phyloP scores from a whole-genome alignment of 108 stramenopile genomes.

The Asterionellopsis glacialis region DNA sequence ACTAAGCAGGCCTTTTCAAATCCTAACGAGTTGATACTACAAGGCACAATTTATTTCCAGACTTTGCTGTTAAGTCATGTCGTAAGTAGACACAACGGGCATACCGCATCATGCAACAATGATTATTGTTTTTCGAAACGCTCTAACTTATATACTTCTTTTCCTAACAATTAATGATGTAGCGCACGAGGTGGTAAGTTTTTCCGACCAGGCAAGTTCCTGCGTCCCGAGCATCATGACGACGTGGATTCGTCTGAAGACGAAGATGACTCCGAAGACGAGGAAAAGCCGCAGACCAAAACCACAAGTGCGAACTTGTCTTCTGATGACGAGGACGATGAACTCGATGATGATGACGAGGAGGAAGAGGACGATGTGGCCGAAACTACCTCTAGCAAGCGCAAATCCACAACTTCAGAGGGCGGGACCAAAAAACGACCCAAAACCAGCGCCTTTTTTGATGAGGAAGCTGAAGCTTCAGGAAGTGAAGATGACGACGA shows the following conservation, averaged over 20 bases:
- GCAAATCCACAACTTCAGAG: slow-evolving; percentile 2
- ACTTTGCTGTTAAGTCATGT: too few species aligned
- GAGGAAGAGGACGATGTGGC: slow-evolving; percentile 49
- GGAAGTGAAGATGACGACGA: slow-evolving; percentile 76
- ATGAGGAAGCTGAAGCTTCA: slow-evolving; percentile 85
- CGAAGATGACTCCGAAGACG: slow-evolving; percentile 18
- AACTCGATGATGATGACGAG: slow-evolving; percentile 59
- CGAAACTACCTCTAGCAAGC: slow-evolving; percentile 22
- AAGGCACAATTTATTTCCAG: too few species aligned
- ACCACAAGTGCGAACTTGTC: slow-evolving; percentile 25
- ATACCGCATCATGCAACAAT: too few species aligned
- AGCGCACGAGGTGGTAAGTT: slow-evolving; percentile 14
- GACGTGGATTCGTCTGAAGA: slow-evolving; percentile 40
- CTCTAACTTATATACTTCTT: not conserved
- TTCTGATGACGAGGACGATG: slow-evolving; percentile 42
- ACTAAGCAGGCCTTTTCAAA: too few species aligned
- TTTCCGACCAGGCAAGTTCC: slow-evolving; percentile 50
- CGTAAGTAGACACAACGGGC: too few species aligned
- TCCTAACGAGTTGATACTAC: too few species aligned
- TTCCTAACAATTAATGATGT: not conserved
- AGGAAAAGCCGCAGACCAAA: not conserved
- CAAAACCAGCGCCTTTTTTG: slow-evolving; percentile 71
- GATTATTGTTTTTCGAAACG: not conserved
- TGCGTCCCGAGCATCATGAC: slow-evolving; percentile 33
- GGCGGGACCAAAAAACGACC: slow-evolving; percentile 40